phyloP scores from a whole-genome alignment of 2,329 filamentous ascomycete genomes.

The Chaetoscypha palmicola region DNA sequence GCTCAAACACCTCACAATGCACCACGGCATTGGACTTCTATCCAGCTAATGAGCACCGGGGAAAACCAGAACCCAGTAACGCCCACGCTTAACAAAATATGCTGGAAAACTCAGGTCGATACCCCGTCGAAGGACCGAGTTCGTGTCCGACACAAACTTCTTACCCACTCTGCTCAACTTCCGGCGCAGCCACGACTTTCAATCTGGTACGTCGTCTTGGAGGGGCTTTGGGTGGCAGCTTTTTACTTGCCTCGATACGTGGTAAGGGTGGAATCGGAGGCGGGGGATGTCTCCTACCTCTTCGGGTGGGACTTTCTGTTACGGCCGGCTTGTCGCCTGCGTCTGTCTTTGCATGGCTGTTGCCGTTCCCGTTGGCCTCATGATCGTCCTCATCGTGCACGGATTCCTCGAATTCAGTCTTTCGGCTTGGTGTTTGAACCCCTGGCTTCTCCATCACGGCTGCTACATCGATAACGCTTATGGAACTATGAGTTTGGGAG shows the following conservation, averaged over 20 bases:
- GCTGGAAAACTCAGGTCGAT: no score
- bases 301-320: conserved; percentile 16
- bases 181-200: no score
- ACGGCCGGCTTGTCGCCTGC: conserved; percentile 8
- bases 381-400: conserved; percentile 18
- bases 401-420: conserved; percentile 30
- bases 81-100: no score
- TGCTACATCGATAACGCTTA: conserved; percentile 73
- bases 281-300: conserved; percentile 20
- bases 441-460: conserved; percentile 76
- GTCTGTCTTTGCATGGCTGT: neutral
- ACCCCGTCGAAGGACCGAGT: no score
- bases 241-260: conserved; percentile 24
- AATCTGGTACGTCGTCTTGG: conserved; percentile 29
- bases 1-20: no score
- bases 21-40: no score
- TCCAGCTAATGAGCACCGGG: no score
- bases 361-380: conserved; percentile 7
- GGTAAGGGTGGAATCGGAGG: conserved; percentile 24
- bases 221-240: conserved; percentile 30
- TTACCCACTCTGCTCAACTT: no score
- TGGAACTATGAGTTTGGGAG: conserved; percentile 59
- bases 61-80: no score
- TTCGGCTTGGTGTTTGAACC: conserved; percentile 70
- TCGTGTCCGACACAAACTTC: no score